Evolutionary conservation across 1,284 basidiomycete species (phyloP).

Genomic region (Boletellus deceptivus): DNA sequence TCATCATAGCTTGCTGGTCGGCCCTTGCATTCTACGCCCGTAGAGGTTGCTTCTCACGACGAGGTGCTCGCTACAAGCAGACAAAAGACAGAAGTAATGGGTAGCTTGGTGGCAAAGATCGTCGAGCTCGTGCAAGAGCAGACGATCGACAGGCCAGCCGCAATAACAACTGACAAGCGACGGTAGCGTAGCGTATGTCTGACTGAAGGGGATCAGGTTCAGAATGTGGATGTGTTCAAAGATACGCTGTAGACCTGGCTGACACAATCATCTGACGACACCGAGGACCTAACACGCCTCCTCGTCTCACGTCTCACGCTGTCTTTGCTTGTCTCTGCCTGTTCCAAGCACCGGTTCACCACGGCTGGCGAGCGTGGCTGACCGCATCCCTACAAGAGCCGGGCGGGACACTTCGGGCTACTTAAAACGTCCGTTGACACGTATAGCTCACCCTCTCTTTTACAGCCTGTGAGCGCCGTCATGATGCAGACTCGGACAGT

Average conservation of each 20-base stretch:
- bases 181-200: slow-evolving; percentile 1
- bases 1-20: slow-evolving; percentile 57
- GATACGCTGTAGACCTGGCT: too few relatives aligned
- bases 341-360: slow-evolving; percentile 12
- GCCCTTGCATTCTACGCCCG: slow-evolving; percentile 39
- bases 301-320: slow-evolving; percentile 30
- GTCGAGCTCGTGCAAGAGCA: slow-evolving; percentile 43
- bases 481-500: slow-evolving; percentile 23
- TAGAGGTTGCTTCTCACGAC: slow-evolving; percentile 69
- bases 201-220: neutral
- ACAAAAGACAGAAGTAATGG: slow-evolving; percentile 70
- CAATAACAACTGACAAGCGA: slow-evolving; percentile 5
- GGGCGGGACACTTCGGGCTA: neutral
- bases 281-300: too few relatives aligned
- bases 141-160: slow-evolving; percentile 3
- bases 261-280: neutral
- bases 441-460: slow-evolving; percentile 8
- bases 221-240: too few relatives aligned
- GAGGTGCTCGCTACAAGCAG: slow-evolving; percentile 75
- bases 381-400: slow-evolving; percentile 23
- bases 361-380: slow-evolving; percentile 20
- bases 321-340: slow-evolving; percentile 14
- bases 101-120: slow-evolving; percentile 60
- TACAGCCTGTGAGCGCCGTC: slow-evolving; percentile 2
- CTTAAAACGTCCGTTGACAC: neutral